Evolutionary conservation across 2,329 filamentous ascomycete species (phyloP), one percentile per base, ranked within the genome.

Genomic region (Didymella glomerata): DNA sequence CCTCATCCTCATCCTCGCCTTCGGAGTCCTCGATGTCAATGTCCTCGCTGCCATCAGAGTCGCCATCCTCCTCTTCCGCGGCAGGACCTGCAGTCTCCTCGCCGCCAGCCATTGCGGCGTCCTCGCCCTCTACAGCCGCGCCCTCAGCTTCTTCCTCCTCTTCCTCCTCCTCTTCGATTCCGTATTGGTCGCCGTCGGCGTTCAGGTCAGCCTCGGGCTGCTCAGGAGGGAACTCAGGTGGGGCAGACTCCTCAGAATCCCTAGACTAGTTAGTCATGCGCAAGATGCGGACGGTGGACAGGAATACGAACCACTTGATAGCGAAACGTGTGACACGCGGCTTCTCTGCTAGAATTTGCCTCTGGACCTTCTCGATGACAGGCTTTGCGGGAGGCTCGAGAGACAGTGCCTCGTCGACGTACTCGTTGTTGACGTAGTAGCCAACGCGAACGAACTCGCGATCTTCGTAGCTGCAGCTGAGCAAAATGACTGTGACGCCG

Each of bases 371-470:
- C 77, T 99, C 96, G 65, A 98, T 89, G 68, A 96, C 85, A 38
- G 93, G 93, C 83, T 97, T 97, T 57, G 92, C 85, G 7, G 95
- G 95, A 10, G 95, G 95, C 70, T 98, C 93, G 47, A 90, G 88
- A 70, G 88, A 90, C 64, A 99, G 85, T 77, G 96, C 92, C 72
- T 96, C 92, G 25, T 91, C 90, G 69, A 96, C 92, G 78, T 99
- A 99, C 79, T 99, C 96, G 73, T 99, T 99, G 85, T 98, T 99
- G 73, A 99, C 95, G 70, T 99, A 99, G 86, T 99, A 99, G 63
- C 95, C 95, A 41, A 99, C 94, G 67, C 95, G 93, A 38, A 99
- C 93, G 72, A 99, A 99, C 79, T 99, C 95, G 74, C 95, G 88
- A 53, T 91, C 90, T 73, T 99, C 95, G 81, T 99, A 99, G 78